These are phyloP conservation scores for Tolypocladium endophyticum DNA, from an alignment of 2,329 filamentous ascomycete genomes.

Conservation along the genomic window DNA sequence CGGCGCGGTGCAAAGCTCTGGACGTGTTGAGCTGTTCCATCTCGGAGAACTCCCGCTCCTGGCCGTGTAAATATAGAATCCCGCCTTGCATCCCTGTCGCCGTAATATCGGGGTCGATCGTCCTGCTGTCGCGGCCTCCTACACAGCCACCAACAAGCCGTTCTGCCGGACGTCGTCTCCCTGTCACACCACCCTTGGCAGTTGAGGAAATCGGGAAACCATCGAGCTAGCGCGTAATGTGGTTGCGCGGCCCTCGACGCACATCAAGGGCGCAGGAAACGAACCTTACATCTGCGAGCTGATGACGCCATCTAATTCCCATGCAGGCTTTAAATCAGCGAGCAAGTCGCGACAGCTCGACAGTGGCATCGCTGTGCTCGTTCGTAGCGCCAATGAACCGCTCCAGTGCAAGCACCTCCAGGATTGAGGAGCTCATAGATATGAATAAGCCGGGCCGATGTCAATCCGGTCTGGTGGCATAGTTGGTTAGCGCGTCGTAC, in stretches of 20 bases:
- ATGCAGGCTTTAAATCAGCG: too few species aligned
- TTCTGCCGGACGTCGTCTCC: not conserved
- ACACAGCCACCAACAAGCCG: not conserved
- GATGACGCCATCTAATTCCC: not conserved
- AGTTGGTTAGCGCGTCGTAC: conserved; percentile 1
- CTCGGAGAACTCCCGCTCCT: not conserved
- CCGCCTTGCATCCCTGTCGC: not conserved
- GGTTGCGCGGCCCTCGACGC: not conserved
- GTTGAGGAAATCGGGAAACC: not conserved
- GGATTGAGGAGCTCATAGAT: not conserved
- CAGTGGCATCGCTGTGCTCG: not conserved
- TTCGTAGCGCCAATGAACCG: too few species aligned
- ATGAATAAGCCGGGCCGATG: not conserved
- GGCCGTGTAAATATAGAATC: not conserved
- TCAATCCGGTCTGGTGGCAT: not conserved
- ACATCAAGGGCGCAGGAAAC: not conserved
- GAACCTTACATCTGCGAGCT: not conserved
- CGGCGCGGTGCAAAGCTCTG: too few species aligned
- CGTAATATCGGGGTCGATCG: not conserved
- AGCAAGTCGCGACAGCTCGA: not conserved
- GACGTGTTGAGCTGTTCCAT: not conserved
- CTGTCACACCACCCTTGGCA: not conserved
- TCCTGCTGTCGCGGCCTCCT: not conserved
- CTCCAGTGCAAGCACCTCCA: too few species aligned
- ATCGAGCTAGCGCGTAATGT: not conserved